Base-by-base conservation (phyloP, 352 stramenopile species). In the Pythium angustatum region DNA sequence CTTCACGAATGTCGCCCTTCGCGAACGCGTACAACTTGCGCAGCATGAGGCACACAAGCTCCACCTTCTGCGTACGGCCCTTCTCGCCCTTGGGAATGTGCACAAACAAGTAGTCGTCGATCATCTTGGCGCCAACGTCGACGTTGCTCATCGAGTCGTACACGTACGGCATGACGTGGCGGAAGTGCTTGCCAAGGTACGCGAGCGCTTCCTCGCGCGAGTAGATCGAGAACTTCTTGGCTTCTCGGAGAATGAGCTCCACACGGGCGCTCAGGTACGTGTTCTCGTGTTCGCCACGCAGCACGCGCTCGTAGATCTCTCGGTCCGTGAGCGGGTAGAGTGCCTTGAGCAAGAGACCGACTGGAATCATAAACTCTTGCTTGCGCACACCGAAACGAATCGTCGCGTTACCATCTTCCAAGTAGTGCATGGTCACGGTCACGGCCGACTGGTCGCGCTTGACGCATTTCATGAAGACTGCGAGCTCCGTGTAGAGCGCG, bases 401-500 rank as follows among this genome's bases (percentile, higher is more conserved):
- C 0, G 86, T 99, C 12, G 93, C 96, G 61, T 97, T 97, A 69
- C 98, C 98, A 50, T 98, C 98, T 26, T 94, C 96, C 21, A 99
- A 76, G 75, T 99, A 99, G 81, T 99, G 98, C 22, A 99, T 76
- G 14, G 97, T 99, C 47, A 99, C 96, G 0, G 97, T 99, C 43
- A 98, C 88, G 10, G 95, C 96, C 9, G 87, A 94, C 72, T 99
- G 94, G 71, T 99, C 97, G 48, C 89, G 90, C 43, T 91, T 90
- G 44, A 98, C 94, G 69, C 96, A 99, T 68, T 98, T 94, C 75
- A 99, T 99, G 22, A 96, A 93, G 12, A 99, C 96, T 33, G 95
- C 97, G 64, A 99, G 84, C 62, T 99, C 96, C 21, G 96, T 98
- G 79, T 99, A 99, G 14, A 94, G 65, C 55, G 92, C 83, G 11